Conservation (phyloP, 306 rosid species). For the Citrullus amarus region DNA sequence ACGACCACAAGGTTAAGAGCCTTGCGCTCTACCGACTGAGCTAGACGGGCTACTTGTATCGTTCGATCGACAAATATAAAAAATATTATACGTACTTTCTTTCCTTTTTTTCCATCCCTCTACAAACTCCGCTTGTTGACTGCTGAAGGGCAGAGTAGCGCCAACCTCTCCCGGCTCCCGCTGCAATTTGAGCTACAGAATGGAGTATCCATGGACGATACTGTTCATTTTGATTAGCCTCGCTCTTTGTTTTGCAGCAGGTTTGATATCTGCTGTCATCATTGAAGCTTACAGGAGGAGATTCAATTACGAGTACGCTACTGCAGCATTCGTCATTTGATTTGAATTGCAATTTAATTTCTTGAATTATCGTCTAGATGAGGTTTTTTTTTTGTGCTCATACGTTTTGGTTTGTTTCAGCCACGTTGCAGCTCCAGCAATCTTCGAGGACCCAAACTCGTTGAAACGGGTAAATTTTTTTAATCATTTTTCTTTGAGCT, state of each 20-base stretch:
- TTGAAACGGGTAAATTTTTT: slow-evolving; percentile 43
- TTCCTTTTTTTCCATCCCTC: too few species aligned
- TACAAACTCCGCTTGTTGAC: background rate
- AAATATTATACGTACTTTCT: too few species aligned
- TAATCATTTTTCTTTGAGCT: background rate
- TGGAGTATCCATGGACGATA: slow-evolving; percentile 27
- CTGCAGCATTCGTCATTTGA: background rate
- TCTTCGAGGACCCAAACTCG: slow-evolving; percentile 83
- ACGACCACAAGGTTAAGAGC: too few species aligned
- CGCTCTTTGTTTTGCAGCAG: slow-evolving; percentile 22
- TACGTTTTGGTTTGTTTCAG: slow-evolving; percentile 16
- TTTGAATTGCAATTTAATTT: background rate
- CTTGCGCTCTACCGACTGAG: too few species aligned
- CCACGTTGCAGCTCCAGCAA: slow-evolving; percentile 71
- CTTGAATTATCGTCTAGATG: background rate
- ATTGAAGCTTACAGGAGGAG: slow-evolving; percentile 63
- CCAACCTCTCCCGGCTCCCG: background rate
- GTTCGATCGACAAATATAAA: too few species aligned
- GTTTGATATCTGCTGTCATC: slow-evolving; percentile 30
- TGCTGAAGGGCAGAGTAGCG: background rate
- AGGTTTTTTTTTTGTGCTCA: background rate
- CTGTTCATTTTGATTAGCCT: slow-evolving; percentile 24
- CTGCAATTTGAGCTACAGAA: background rate
- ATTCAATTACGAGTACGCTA: slow-evolving; percentile 50
- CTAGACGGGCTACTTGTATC: too few species aligned